phyloP scores from a whole-genome alignment of 371 early-diverging fungal species.

The Choanephora cucurbitarum region DNA sequence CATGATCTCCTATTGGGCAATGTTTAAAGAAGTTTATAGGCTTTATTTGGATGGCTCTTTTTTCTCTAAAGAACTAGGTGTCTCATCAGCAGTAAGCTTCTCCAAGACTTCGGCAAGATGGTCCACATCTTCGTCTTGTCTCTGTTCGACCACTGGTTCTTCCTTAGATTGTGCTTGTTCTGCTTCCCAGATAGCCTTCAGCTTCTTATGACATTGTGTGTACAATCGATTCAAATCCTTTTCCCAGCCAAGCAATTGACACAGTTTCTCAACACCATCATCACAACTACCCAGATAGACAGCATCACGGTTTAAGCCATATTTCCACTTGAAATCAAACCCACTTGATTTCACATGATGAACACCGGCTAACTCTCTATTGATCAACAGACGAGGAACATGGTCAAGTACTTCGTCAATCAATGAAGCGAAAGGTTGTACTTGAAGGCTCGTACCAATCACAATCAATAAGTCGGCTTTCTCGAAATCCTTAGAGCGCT shows the following conservation, averaged over 20 bases:
- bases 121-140: constrained; percentile 36
- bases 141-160: constrained; percentile 26
- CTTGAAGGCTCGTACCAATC: constrained; percentile 87
- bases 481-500: constrained; percentile 58
- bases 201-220: constrained; percentile 37
- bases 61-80: no score
- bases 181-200: constrained; percentile 51
- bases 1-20: no score
- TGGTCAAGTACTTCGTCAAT: constrained; percentile 62
- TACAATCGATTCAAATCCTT: constrained; percentile 43
- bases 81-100: constrained; percentile 22
- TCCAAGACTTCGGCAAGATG: constrained; percentile 39
- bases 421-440: constrained; percentile 88
- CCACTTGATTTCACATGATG: constrained; percentile 49
- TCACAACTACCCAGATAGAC: constrained; percentile 79
- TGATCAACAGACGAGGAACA: constrained; percentile 87
- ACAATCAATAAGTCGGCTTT: constrained; percentile 86
- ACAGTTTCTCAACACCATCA: constrained; percentile 65
- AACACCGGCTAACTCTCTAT: constrained; percentile 79
- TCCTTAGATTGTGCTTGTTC: constrained; percentile 34
- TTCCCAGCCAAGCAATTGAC: constrained; percentile 50
- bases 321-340: constrained; percentile 82
- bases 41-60: no score
- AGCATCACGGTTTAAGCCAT: constrained; percentile 72
- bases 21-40: no score